phyloP scores from a whole-genome alignment of 139 green algal species.

The Closterium sp. region DNA sequence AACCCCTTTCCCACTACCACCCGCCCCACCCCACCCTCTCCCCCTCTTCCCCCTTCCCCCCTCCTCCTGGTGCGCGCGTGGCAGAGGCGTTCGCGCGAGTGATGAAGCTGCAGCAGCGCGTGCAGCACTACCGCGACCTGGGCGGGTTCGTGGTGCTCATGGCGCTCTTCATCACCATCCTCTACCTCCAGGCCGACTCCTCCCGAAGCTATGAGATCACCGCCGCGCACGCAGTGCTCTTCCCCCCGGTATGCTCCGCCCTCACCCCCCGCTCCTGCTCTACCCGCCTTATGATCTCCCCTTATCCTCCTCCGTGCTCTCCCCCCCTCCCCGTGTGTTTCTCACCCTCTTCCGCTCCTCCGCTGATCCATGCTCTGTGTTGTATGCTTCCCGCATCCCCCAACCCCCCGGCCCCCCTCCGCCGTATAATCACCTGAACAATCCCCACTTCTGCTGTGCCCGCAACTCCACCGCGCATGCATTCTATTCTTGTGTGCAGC shows the following conservation, averaged over 20 bases:
- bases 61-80: not conserved
- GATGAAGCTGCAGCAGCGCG: not conserved
- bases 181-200: conserved; percentile 68
- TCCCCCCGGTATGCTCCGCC: not conserved
- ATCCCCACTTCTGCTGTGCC: no score
- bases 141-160: conserved; percentile 49
- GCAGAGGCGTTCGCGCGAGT: not conserved
- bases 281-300: not conserved
- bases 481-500: no score
- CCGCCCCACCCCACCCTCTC: not conserved
- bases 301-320: not conserved
- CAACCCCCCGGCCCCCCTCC: no score
- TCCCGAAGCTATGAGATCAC: conserved; percentile 57
- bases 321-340: no score
- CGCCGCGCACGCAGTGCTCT: conserved; percentile 33
- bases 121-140: not conserved
- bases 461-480: no score
- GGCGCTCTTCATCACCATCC: conserved; percentile 65
- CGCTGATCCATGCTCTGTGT: no score
- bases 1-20: not conserved
- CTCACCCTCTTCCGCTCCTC: no score
- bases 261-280: not conserved
- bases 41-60: not conserved
- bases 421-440: no score
- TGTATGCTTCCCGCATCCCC: no score